A percentile compares a stretch with the other conserved stretches of the same genome.
phyloP scores from a whole-genome alignment of 2,329 filamentous ascomycete species.

The Monosporascus sp. region DNA sequence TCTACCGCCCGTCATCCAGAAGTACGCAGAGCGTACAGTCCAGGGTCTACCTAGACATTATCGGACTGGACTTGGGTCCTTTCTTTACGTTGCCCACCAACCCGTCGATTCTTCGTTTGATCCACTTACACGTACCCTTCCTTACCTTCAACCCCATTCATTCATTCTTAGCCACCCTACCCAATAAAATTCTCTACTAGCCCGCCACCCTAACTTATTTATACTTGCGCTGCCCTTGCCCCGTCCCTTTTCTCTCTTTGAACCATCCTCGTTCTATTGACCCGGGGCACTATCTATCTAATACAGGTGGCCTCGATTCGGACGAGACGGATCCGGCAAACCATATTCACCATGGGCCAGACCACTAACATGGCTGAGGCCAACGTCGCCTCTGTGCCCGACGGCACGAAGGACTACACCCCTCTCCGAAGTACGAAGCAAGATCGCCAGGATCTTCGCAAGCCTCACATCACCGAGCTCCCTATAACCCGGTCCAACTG shows the following conservation, averaged over 20 bases:
- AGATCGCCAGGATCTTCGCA: conserved; percentile 70
- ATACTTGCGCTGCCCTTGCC: not conserved
- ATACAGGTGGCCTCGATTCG: not conserved
- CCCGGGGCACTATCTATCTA: not conserved
- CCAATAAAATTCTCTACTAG: conserved; percentile 7
- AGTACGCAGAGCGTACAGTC: too few relatives aligned
- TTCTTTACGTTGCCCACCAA: not conserved
- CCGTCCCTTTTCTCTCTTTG: not conserved
- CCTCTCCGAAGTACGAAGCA: conserved; percentile 39
- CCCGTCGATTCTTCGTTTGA: conserved; percentile 11
- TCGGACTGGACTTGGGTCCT: too few relatives aligned
- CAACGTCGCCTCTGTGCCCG: conserved; percentile 35
- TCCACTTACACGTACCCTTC: conserved; percentile 2
- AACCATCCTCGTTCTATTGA: not conserved
- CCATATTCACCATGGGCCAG: conserved; percentile 19
- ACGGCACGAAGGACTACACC: conserved; percentile 52
- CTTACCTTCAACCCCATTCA: not conserved
- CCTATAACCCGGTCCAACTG: conserved; percentile 78
- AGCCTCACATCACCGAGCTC: conserved; percentile 79
- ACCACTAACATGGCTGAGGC: conserved; percentile 25
- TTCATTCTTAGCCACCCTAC: conserved; percentile 2
- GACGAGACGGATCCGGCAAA: not conserved
- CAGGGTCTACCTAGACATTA: too few relatives aligned
- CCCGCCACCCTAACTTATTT: conserved; percentile 1
- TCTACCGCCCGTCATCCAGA: too few relatives aligned